These are phyloP conservation scores for Rhodomyrtus tomentosa DNA, from an alignment of 345 rosid species.

Conservation along the genomic window DNA sequence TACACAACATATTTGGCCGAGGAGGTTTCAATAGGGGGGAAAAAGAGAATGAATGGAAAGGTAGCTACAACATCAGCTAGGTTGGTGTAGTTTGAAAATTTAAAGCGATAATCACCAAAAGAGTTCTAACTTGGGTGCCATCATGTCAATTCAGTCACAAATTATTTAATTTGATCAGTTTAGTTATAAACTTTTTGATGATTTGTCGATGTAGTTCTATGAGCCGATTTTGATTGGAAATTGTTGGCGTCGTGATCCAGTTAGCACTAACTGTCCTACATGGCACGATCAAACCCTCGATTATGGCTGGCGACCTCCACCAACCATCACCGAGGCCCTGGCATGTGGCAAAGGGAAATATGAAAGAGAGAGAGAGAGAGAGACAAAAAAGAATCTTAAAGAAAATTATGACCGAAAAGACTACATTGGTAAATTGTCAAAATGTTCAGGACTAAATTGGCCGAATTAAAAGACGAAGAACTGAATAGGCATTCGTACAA, in stretches of 20 bases:
- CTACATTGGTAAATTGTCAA: background rate
- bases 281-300: accelerated
- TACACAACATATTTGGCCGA: background rate
- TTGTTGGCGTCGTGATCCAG: accelerated
- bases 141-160: background rate
- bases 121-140: no score
- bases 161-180: background rate
- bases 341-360: accelerated
- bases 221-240: accelerated
- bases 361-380: no score
- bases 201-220: background rate
- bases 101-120: background rate
- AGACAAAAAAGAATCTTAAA: no score
- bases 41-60: background rate
- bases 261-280: accelerated
- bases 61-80: background rate
- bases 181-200: background rate
- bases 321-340: background rate
- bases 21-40: background rate
- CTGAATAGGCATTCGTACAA: background rate
- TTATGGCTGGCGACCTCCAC: accelerated
- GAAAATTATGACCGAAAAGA: no score
- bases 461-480: background rate
- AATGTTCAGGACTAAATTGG: background rate
- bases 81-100: background rate